Conservation (phyloP, 768 basidiomycete species). For the Mycena belliarum region DNA sequence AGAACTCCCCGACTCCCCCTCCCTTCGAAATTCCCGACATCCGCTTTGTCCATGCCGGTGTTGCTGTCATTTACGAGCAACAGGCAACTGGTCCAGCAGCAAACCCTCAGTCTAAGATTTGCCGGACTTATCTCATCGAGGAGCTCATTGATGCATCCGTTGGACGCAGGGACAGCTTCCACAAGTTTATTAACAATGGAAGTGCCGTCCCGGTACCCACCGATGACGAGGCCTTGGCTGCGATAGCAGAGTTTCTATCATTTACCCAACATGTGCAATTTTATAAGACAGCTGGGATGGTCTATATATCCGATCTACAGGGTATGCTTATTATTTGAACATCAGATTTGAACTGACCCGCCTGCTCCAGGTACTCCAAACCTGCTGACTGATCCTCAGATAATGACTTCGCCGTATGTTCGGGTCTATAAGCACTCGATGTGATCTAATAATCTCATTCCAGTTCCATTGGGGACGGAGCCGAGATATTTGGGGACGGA, state of each 20-base stretch:
- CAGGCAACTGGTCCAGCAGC: not conserved
- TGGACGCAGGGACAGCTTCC: not conserved
- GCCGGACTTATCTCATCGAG: not conserved
- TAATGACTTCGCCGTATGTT: not conserved
- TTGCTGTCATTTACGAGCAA: not conserved
- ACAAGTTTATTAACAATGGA: not conserved
- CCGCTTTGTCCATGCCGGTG: not conserved
- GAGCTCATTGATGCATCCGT: conserved; percentile 2
- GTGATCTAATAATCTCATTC: no score
- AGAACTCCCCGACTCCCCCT: not conserved
- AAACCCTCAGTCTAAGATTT: not conserved
- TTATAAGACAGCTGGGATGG: conserved; percentile 11
- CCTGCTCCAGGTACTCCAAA: not conserved
- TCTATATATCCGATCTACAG: conserved; percentile 23
- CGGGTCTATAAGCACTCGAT: no score
- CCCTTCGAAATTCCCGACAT: not conserved
- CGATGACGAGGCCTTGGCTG: not conserved
- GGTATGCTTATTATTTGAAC: not conserved
- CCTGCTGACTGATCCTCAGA: not conserved
- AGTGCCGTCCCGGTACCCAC: not conserved
- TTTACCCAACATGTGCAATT: conserved; percentile 24
- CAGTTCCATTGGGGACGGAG: no score
- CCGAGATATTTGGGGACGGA: no score
- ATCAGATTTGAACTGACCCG: not conserved
- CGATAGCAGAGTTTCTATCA: conserved; percentile 14